These are phyloP conservation scores for Lasiodiplodia gonubiensis DNA, from an alignment of 2,329 filamentous ascomycete genomes.

Conservation along the genomic window DNA sequence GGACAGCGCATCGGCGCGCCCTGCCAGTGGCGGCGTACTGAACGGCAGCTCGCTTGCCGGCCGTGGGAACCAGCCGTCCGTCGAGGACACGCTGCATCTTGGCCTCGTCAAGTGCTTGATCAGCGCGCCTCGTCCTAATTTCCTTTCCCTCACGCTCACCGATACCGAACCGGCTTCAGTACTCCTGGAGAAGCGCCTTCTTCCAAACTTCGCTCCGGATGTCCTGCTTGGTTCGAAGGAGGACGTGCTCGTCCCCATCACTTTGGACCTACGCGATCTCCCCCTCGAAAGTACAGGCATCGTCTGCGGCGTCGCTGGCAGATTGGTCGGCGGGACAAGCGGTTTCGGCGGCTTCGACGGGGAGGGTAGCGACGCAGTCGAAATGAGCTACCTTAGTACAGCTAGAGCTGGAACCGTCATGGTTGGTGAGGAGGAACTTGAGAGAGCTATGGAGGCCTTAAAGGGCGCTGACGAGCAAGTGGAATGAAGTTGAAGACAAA, in stretches of 20 bases:
- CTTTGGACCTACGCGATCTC: slow-evolving; percentile 79
- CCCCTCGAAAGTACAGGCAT: slow-evolving; percentile 92
- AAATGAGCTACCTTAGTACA: slow-evolving; percentile 90
- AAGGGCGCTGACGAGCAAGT: slow-evolving; percentile 46
- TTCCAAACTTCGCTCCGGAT: slow-evolving; percentile 62
- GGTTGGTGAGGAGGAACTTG: slow-evolving; percentile 74
- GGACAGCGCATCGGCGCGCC: slow-evolving; percentile 39
- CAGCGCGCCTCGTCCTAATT: slow-evolving; percentile 61
- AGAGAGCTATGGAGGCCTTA: slow-evolving; percentile 75
- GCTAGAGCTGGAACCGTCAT: slow-evolving; percentile 89
- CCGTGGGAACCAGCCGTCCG: slow-evolving; percentile 41
- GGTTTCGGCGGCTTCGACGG: slow-evolving; percentile 49
- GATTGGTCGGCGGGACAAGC: slow-evolving; percentile 73
- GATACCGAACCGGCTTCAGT: slow-evolving; percentile 76
- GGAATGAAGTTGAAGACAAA: neutral
- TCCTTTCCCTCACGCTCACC: slow-evolving; percentile 75
- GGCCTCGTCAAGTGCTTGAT: slow-evolving; percentile 57
- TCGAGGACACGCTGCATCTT: slow-evolving; percentile 52
- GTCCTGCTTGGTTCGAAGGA: slow-evolving; percentile 77
- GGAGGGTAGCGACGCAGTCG: slow-evolving; percentile 55
- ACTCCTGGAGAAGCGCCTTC: slow-evolving; percentile 71
- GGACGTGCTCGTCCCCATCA: slow-evolving; percentile 80
- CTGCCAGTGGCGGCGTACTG: slow-evolving; percentile 23
- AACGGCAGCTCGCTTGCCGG: slow-evolving; percentile 30
- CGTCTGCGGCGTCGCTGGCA: slow-evolving; percentile 88